Conservation (phyloP, 345 rosid genomes). For the Pistacia vera region DNA sequence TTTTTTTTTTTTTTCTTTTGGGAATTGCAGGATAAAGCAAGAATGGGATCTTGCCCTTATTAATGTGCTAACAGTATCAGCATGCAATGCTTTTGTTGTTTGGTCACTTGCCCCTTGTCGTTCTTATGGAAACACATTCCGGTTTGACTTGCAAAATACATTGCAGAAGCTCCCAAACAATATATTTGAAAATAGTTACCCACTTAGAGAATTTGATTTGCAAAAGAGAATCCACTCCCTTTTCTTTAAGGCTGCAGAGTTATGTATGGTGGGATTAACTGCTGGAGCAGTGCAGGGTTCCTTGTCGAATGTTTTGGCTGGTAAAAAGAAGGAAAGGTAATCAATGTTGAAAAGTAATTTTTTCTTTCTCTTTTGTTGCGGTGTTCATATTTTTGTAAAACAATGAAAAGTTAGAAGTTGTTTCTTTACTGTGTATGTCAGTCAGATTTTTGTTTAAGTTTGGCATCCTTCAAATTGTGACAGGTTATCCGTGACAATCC, state of each 20-base stretch:
- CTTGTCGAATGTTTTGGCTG: conserved; percentile 63
- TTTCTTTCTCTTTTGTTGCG: too few species aligned
- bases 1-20: conserved; percentile 4
- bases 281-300: conserved; percentile 88
- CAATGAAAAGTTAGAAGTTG: too few species aligned
- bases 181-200: conserved; percentile 87
- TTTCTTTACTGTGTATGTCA: not conserved
- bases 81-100: conserved; percentile 83
- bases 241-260: conserved; percentile 85
- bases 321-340: conserved; percentile 78
- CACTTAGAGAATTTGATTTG: conserved; percentile 83
- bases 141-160: conserved; percentile 89
- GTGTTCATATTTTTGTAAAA: too few species aligned
- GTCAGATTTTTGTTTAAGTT: not conserved
- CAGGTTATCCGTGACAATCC: conserved; percentile 78
- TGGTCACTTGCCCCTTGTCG: conserved; percentile 96
- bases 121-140: conserved; percentile 85
- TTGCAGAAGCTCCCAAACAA: conserved; percentile 92
- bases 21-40: conserved; percentile 57
- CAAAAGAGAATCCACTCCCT: conserved; percentile 90
- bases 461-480: conserved; percentile 10
- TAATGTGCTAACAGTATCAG: conserved; percentile 78
- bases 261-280: conserved; percentile 38
- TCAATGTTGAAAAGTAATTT: too few species aligned
- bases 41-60: conserved; percentile 93